Base-by-base conservation (phyloP, 2,329 filamentous ascomycete species). In the Lasiodiplodia hormozganensis region DNA sequence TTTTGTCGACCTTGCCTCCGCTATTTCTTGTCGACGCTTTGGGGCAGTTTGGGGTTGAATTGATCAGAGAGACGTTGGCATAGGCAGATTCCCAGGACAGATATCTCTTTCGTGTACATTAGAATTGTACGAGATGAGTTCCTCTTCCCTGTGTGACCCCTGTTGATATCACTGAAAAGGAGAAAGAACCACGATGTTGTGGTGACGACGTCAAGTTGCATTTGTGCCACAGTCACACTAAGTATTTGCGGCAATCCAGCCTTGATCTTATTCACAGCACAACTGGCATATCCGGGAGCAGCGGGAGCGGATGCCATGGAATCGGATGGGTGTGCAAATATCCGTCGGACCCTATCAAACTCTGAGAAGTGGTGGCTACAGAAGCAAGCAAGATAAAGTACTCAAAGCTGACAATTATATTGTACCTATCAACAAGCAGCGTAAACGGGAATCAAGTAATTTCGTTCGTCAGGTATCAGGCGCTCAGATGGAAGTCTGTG, bases 81-180 rank as follows among this genome's bases (percentile, higher is more conserved):
- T 38, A 52, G 11, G 28, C 47, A 47, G 12, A n/a, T 2, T 21
- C 25, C n/a, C 2, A 51, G 58, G 16, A 21, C 40, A 51, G 23
- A 12, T 64, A n/a, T 38, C 16, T 11, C 16, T 38, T 21, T 47
- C 43, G 4, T 64, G 60, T 64, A 64, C 60, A 52, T 14, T 64
- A 64, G 60, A 52, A 23, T 64, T 64, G 60, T 64, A 64, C 60
- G 51, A 49, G 31, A 25, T 11, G 31, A 31, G 31, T 2, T 34
- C 8, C 36, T 12, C 16, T 25, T 25, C 47, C 38, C 6, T 8
- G 11, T 31, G 10, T 64, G 60, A 38, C 18, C 36, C 21, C 43
- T 21, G 18, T 36, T 7, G 6, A 52, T 38, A 40, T 10, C 21
- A 51, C 40, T 38, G 25, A 64, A 62, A 34, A 52, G 16, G 16